Percentiles rank a stretch among this genome's conserved stretches.
These are phyloP conservation scores for Tagetes patula DNA, from an alignment of 129 eudicot genomes.

Conservation along the genomic window DNA sequence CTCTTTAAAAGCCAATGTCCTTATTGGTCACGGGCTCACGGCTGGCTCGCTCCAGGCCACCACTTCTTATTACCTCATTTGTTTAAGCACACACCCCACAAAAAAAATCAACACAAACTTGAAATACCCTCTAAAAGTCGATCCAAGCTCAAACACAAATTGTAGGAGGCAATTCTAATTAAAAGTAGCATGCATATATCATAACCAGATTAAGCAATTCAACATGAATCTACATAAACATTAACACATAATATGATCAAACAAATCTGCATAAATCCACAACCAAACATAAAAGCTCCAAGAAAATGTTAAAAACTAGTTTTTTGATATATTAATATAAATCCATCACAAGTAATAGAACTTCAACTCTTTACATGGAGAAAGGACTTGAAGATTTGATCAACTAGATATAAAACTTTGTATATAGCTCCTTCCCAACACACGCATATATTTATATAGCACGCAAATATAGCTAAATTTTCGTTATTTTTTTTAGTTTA, in stretches of 20 bases:
- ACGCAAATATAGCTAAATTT: constrained; percentile 19
- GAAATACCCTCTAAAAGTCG: too few species aligned
- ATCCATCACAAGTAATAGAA: constrained; percentile 20
- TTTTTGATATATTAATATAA: constrained; percentile 17
- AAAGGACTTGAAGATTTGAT: constrained; percentile 17
- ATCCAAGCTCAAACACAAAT: too few species aligned
- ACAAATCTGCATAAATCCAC: background rate
- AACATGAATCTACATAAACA: background rate
- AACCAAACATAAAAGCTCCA: background rate
- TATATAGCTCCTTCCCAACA: constrained; percentile 26
- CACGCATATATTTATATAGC: constrained; percentile 1
- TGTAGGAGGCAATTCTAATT: background rate
- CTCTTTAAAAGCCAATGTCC: too few species aligned
- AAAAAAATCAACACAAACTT: too few species aligned
- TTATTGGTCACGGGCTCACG: too few species aligned
- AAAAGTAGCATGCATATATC: background rate
- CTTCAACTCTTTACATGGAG: constrained; percentile 33
- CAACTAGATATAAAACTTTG: constrained; percentile 17
- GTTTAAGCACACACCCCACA: too few species aligned
- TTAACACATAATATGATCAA: background rate
- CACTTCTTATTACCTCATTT: too few species aligned
- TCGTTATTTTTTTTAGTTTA: constrained; percentile 13
- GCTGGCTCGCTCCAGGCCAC: too few species aligned
- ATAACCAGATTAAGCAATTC: background rate
- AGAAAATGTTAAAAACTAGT: constrained; percentile 27